Percentiles rank a stretch among this genome's conserved stretches.
phyloP scores from a whole-genome alignment of 495 filamentous ascomycete genomes.

The Aspergillus bertholletiae region DNA sequence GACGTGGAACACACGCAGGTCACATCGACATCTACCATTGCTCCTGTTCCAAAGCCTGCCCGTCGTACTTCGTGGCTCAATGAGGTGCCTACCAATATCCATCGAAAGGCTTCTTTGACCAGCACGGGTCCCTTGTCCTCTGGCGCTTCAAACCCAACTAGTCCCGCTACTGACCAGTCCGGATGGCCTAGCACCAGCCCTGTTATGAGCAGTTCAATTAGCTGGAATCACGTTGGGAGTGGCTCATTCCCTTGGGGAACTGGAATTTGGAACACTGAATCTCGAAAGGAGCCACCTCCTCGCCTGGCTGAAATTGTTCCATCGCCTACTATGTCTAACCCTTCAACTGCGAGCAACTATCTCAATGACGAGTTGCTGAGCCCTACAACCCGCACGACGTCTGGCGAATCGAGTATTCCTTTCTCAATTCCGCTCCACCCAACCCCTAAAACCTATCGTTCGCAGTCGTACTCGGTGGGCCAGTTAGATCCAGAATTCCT shows the following conservation, averaged over 20 bases:
- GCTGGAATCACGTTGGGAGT: constrained; percentile 54
- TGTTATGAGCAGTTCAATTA: constrained; percentile 47
- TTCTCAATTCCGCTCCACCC: constrained; percentile 90
- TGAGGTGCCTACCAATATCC: constrained; percentile 42
- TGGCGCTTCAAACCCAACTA: constrained; percentile 69
- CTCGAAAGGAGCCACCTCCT: constrained; percentile 69
- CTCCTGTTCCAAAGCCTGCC: constrained; percentile 35
- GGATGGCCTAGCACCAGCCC: constrained; percentile 59
- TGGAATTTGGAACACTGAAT: constrained; percentile 73
- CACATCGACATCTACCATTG: constrained; percentile 30
- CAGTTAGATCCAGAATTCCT: constrained; percentile 72
- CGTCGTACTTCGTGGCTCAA: constrained; percentile 55
- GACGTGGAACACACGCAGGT: constrained; percentile 57
- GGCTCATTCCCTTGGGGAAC: constrained; percentile 69
- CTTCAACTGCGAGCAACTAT: constrained; percentile 41
- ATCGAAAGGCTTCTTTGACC: constrained; percentile 49
- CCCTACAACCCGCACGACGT: constrained; percentile 49
- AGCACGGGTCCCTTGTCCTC: constrained; percentile 62
- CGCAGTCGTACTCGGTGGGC: constrained; percentile 94
- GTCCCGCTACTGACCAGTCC: constrained; percentile 65
- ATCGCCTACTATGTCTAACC: constrained; percentile 66
- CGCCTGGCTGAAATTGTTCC: constrained; percentile 72
- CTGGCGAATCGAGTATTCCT: constrained; percentile 64
- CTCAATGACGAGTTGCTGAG: constrained; percentile 50
- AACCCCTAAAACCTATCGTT: constrained; percentile 88